A percentile compares a stretch with the other conserved stretches of the same genome.
These are phyloP conservation scores for Eleusine coracana DNA, from an alignment of 176 grass and related monocot species.

Conservation along the genomic window DNA sequence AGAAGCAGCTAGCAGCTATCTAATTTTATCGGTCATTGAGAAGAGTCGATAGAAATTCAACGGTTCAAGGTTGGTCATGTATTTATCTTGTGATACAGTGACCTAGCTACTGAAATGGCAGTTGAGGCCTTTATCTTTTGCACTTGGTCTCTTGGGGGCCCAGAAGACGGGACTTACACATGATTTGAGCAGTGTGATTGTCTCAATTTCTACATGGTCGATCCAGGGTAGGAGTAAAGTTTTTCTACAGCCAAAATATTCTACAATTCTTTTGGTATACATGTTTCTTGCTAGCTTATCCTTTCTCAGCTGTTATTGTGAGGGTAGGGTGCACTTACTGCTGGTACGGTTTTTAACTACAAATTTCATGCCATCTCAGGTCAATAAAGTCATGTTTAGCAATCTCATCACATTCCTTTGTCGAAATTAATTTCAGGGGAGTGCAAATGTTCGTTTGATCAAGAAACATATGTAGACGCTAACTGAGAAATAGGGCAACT, in stretches of 20 bases:
- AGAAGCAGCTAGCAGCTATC: neutral
- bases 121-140: neutral
- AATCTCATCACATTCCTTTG: neutral
- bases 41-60: neutral
- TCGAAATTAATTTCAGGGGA: neutral
- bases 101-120: neutral
- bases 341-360: no score
- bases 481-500: neutral
- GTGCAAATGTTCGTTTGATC: neutral
- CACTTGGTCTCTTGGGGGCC: neutral
- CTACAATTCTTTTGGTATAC: neutral
- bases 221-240: neutral
- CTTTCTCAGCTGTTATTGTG: neutral
- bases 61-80: neutral
- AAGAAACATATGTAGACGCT: neutral
- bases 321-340: neutral
- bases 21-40: neutral
- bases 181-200: neutral
- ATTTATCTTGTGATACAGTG: neutral
- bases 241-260: neutral
- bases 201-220: neutral
- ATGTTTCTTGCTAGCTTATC: neutral
- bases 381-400: no score
- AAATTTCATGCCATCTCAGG: no score
- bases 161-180: neutral